Evolutionary conservation across 441 rosid genomes (phyloP).

Genomic region (Gossypium trilobum): DNA sequence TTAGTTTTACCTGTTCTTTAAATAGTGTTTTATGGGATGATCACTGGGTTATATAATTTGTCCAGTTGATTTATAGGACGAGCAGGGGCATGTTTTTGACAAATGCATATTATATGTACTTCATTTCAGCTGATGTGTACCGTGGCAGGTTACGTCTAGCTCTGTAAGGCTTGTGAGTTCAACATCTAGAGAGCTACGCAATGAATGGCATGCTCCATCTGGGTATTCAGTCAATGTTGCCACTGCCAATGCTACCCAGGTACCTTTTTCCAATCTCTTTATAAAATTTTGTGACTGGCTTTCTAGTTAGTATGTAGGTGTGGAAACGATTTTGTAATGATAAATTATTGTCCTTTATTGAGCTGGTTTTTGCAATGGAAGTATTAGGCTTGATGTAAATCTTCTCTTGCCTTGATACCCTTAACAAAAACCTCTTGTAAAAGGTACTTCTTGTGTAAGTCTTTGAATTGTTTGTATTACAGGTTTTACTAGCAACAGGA

Average conservation of each 20-base stretch:
- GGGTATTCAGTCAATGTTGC: slow-evolving; percentile 92
- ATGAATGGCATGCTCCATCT: slow-evolving; percentile 82
- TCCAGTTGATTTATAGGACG: not conserved
- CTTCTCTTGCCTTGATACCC: not conserved
- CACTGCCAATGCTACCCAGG: slow-evolving; percentile 96
- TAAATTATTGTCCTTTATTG: not conserved
- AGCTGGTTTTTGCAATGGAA: not conserved
- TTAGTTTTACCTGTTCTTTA: not conserved
- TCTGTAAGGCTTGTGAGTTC: slow-evolving; percentile 86
- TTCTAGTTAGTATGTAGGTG: not conserved
- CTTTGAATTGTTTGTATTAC: slow-evolving; percentile 15
- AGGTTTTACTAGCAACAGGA: slow-evolving; percentile 94
- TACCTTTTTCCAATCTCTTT: slow-evolving; percentile 19
- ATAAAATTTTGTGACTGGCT: not conserved
- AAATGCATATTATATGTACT: not conserved
- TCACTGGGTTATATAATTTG: not conserved
- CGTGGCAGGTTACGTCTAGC: slow-evolving; percentile 74
- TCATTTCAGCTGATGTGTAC: slow-evolving; percentile 13
- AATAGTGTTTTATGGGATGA: not conserved
- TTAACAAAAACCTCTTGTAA: not conserved
- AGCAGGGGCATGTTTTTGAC: not conserved
- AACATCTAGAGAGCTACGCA: slow-evolving; percentile 53
- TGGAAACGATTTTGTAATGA: not conserved
- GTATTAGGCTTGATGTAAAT: not conserved
- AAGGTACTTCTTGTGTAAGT: not conserved